A percentile compares a stretch with the other conserved stretches of the same genome.
Conservation (phyloP, 2,329 filamentous ascomycete species). For the Endocalyx cinctus region DNA sequence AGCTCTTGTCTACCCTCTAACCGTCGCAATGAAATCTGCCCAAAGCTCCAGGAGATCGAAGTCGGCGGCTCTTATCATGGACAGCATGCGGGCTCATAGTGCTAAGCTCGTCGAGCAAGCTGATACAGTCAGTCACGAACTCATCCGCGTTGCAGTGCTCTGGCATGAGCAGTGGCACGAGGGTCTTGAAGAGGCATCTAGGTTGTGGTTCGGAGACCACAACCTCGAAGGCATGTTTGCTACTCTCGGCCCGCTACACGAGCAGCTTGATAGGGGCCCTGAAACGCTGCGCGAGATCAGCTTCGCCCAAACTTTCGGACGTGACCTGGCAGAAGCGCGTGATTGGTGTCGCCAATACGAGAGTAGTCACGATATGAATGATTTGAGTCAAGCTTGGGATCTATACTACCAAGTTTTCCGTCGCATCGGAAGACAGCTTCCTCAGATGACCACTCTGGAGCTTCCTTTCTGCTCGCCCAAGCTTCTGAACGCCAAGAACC, state of each 20-base stretch:
- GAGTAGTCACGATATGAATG: conserved; percentile 81
- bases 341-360: conserved; percentile 96
- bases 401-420: conserved; percentile 98
- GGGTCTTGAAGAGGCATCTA: conserved; percentile 90
- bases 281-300: conserved; percentile 94
- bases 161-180: conserved; percentile 99
- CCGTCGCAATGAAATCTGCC: conserved; percentile 92
- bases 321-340: conserved; percentile 88
- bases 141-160: conserved; percentile 92
- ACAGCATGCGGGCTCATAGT: conserved; percentile 95
- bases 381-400: conserved; percentile 98
- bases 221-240: conserved; percentile 98
- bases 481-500: conserved; percentile 75
- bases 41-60: conserved; percentile 78
- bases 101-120: conserved; percentile 90
- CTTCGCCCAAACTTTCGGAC: conserved; percentile 94
- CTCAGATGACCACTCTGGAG: conserved; percentile 87
- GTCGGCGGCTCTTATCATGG: conserved; percentile 92
- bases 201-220: conserved; percentile 94
- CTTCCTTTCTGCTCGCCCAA: conserved; percentile 96
- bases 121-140: conserved; percentile 88
- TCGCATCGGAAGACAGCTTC: conserved; percentile 87
- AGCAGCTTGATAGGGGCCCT: conserved; percentile 83
- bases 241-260: conserved; percentile 84
- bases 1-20: conserved; percentile 92